Evolutionary conservation across 139 green algal genomes (phyloP).

Genomic region (Microglena sp.): DNA sequence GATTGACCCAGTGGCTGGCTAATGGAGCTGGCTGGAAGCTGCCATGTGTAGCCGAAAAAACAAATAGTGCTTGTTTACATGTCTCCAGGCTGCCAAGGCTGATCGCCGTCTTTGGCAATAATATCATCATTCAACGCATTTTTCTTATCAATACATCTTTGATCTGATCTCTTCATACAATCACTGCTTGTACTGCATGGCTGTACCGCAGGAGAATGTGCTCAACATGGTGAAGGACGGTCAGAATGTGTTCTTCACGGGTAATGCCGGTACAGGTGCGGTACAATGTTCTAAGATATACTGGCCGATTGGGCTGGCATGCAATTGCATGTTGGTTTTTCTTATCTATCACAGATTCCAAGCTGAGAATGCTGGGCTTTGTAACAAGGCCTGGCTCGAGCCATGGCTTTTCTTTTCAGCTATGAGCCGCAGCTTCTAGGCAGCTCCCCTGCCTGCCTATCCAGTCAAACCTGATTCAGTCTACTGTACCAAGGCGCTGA

Average conservation of each 20-base stretch:
- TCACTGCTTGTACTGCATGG: not conserved
- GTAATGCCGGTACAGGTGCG: slow-evolving; percentile 44
- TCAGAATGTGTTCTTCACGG: slow-evolving; percentile 61
- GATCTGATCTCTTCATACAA: not conserved
- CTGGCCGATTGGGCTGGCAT: too few relatives aligned
- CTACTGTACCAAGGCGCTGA: too few relatives aligned
- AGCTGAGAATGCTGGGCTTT: too few relatives aligned
- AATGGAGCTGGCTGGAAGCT: not conserved
- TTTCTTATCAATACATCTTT: not conserved
- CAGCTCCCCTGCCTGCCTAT: too few relatives aligned
- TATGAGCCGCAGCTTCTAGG: too few relatives aligned
- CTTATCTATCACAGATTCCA: too few relatives aligned
- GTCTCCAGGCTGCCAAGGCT: not conserved
- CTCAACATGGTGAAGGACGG: slow-evolving; percentile 33
- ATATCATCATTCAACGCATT: not conserved
- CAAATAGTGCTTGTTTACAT: not conserved
- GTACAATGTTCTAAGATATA: too few relatives aligned
- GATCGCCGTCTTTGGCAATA: not conserved
- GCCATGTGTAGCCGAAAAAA: not conserved
- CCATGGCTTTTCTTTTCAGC: too few relatives aligned
- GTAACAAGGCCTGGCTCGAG: too few relatives aligned
- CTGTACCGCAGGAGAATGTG: slow-evolving; percentile 22
- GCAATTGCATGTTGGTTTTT: too few relatives aligned
- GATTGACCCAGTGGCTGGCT: too few relatives aligned
- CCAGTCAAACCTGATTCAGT: too few relatives aligned